phyloP scores from a whole-genome alignment of 2,329 filamentous ascomycete species.

The Neonectria neomacrospora region DNA sequence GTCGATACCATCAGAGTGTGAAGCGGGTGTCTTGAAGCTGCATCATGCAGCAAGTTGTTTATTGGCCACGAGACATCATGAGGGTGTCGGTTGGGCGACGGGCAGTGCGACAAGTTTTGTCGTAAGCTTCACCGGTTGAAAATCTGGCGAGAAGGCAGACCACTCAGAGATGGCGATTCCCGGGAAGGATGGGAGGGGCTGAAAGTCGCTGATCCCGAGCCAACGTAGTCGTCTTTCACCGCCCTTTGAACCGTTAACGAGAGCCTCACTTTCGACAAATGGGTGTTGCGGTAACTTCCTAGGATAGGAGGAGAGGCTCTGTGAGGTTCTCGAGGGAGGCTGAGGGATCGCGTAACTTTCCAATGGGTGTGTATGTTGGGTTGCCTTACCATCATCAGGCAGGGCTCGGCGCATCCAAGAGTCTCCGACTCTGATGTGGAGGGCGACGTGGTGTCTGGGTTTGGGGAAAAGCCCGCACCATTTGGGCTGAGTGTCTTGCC shows the following conservation, averaged over 20 bases:
- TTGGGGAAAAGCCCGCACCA: not conserved
- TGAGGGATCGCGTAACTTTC: constrained; percentile 5
- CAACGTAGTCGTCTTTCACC: constrained; percentile 3
- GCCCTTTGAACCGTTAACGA: constrained; percentile 4
- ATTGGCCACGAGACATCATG: constrained; percentile 14
- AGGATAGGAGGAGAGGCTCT: not conserved
- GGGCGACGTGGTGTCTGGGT: not conserved
- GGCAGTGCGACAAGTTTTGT: constrained; percentile 10
- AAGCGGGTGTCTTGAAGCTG: constrained; percentile 1
- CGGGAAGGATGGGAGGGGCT: constrained; percentile 18
- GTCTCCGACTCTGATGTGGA: not conserved
- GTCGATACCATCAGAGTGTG: constrained; percentile 6
- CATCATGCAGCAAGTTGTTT: constrained; percentile 2
- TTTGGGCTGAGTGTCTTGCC: not conserved
- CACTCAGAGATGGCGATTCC: constrained; percentile 7
- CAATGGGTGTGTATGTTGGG: constrained; percentile 13
- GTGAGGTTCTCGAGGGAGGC: not conserved
- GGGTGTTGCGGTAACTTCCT: not conserved
- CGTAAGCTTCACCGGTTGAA: constrained; percentile 19
- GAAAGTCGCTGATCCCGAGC: not conserved
- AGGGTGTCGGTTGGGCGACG: constrained; percentile 7
- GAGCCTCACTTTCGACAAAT: constrained; percentile 7
- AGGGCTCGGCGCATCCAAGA: not conserved
- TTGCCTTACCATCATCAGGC: constrained; percentile 1
- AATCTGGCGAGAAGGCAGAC: not conserved